Evolutionary conservation across 352 stramenopile species (phyloP).

Genomic region (Pythium guiyangense): DNA sequence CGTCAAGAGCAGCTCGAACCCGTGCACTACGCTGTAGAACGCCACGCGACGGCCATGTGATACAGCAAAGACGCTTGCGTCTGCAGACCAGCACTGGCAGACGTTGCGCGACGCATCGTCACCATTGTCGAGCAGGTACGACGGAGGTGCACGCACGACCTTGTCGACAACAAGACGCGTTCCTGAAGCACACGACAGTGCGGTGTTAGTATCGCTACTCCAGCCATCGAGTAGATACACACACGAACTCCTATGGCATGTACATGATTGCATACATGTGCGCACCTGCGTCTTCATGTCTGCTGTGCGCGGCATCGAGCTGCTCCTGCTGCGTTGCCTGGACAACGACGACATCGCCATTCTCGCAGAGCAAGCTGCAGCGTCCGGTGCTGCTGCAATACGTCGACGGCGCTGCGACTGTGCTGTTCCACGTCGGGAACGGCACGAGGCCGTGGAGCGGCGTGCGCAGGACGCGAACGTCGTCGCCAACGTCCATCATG

Average conservation of each 20-base stretch:
- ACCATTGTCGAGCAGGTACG: slow-evolving; percentile 5
- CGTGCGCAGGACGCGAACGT: slow-evolving; percentile 24
- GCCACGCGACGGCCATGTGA: slow-evolving; percentile 25
- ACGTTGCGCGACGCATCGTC: slow-evolving; percentile 17
- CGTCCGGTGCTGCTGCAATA: slow-evolving; percentile 1
- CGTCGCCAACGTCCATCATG: neutral
- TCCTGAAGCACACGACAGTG: neutral
- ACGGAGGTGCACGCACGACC: slow-evolving; percentile 21
- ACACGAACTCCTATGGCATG: too few species aligned
- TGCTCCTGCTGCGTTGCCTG: neutral
- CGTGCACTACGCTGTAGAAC: slow-evolving; percentile 21
- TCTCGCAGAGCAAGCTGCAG: slow-evolving; percentile 48
- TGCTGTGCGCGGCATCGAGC: neutral
- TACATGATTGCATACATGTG: neutral
- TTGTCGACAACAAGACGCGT: slow-evolving; percentile 21
- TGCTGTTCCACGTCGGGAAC: slow-evolving; percentile 60
- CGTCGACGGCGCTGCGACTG: slow-evolving; percentile 16
- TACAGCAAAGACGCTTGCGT: slow-evolving; percentile 25
- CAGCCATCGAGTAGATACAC: neutral
- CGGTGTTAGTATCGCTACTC: too few species aligned
- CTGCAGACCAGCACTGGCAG: slow-evolving; percentile 47
- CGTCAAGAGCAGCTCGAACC: slow-evolving; percentile 13
- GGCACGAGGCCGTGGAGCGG: slow-evolving; percentile 37
- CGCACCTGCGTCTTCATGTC: neutral
- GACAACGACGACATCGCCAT: slow-evolving; percentile 49